Base-by-base conservation (phyloP, 2,329 filamentous ascomycete genomes). In the Pseudocercospora eumusae region DNA sequence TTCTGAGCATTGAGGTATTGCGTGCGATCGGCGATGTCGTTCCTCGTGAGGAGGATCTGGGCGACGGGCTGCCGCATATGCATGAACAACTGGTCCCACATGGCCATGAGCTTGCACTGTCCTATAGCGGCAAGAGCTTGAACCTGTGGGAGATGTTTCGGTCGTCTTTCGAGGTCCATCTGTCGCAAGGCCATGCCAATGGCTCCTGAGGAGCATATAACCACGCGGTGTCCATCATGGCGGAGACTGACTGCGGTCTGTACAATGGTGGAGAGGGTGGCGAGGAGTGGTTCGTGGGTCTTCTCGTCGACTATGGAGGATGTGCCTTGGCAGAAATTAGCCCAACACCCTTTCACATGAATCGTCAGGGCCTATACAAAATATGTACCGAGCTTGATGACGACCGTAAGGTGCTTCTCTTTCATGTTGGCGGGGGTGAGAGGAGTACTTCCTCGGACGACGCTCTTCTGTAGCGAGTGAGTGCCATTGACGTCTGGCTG, bases 251-350 rank as follows among this genome's bases (percentile, higher is more conserved):
- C 89, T 13, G 92, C 92, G 20, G 95, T 98, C 79, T 98, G 92
- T 67, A 98, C 95, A 68, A 99, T 97, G 63, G 93, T 82, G 64
- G 90, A 93, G 60, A 99, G 82, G 69, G 92, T 96, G 4, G 93
- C 95, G 42, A 99, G 84, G 36, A 97, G 85, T 3, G 95, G 95
- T 74, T 97, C 91, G 78, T 96, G 95, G 21, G 91, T 96, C 74
- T 88, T 90, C 76, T 99, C 95, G 78, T 98, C 92, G 67, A 99
- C 93, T 69, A 99, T 98, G n/a, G 95, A 98, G 77, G 92, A 97
- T 52, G 95, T 98, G 71, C 95, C 95, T 99, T 69, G 28, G 54
- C 40, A 20, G 11, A 15, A 52, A 53, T 66, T 54, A 67, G 64
- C 57, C 60, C 59, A 23, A 54, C 54, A 62, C 44, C 27, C 59